These are phyloP conservation scores for Pigoraptor vietnamica DNA, from an alignment of 78 protist species.

Conservation along the genomic window DNA sequence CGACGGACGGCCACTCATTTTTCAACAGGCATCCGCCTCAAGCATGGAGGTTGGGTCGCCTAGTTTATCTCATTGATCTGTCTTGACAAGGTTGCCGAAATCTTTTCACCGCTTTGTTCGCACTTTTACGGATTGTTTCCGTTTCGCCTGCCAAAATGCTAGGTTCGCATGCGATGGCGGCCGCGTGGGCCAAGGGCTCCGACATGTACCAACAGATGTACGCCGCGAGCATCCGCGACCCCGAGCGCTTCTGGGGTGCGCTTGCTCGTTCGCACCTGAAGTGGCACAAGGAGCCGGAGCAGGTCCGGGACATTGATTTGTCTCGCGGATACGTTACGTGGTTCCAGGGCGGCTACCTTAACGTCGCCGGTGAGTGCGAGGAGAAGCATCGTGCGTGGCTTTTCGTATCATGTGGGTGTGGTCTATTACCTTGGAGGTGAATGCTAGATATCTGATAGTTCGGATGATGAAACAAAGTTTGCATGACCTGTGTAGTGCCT, in stretches of 20 bases:
- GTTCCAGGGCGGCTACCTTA: slow-evolving; percentile 28
- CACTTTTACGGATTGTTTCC: not conserved
- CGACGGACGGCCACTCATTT: too few relatives aligned
- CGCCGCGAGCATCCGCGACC: not conserved
- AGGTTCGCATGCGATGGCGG: too few relatives aligned
- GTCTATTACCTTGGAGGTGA: not conserved
- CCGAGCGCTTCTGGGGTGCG: not conserved
- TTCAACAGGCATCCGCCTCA: not conserved
- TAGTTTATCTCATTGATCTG: not conserved
- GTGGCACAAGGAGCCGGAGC: not conserved
- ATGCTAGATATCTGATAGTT: not conserved
- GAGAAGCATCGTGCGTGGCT: not conserved
- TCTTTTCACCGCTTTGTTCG: not conserved
- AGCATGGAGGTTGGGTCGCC: not conserved
- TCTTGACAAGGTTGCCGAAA: not conserved
- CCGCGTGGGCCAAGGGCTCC: not conserved
- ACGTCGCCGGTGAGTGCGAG: slow-evolving; percentile 3
- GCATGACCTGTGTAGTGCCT: not conserved
- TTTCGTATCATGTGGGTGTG: not conserved
- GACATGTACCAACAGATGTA: slow-evolving; percentile 3
- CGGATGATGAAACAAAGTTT: not conserved
- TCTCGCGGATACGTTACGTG: not conserved
- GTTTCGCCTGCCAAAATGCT: too few relatives aligned
- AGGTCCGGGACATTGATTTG: not conserved
- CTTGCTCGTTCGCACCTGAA: not conserved